Conservation (phyloP, 202 grass and related monocot genomes). For the Setaria italica region DNA sequence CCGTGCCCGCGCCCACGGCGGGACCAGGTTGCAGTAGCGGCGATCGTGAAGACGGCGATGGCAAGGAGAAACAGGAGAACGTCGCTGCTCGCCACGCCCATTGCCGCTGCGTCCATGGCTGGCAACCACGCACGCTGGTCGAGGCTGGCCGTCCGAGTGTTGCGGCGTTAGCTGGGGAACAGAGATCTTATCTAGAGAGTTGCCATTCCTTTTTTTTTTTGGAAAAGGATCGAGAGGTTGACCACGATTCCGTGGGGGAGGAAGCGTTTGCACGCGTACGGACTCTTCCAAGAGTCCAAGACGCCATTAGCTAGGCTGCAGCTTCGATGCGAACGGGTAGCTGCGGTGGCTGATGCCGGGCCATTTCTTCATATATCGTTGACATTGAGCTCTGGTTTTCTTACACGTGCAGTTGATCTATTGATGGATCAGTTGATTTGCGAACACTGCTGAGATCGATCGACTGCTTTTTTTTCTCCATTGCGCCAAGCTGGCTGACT, state of each 20-base stretch:
- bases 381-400: not conserved
- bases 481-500: not conserved
- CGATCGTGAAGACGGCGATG: not conserved
- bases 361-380: not conserved
- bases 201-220: not conserved
- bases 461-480: not conserved
- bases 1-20: not conserved
- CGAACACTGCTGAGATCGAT: not conserved
- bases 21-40: not conserved
- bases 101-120: constrained; percentile 26
- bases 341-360: not conserved
- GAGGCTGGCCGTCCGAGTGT: too few species aligned
- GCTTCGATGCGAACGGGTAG: not conserved
- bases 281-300: not conserved
- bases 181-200: not conserved
- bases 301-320: not conserved
- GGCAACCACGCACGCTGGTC: too few species aligned
- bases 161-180: not conserved
- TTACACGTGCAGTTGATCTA: not conserved
- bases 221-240: not conserved
- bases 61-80: not conserved
- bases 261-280: not conserved
- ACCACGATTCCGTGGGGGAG: not conserved
- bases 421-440: not conserved
- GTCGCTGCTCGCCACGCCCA: not conserved